Base-by-base conservation (phyloP, 1,284 basidiomycete species). In the Cryptococcus hybrid region DNA sequence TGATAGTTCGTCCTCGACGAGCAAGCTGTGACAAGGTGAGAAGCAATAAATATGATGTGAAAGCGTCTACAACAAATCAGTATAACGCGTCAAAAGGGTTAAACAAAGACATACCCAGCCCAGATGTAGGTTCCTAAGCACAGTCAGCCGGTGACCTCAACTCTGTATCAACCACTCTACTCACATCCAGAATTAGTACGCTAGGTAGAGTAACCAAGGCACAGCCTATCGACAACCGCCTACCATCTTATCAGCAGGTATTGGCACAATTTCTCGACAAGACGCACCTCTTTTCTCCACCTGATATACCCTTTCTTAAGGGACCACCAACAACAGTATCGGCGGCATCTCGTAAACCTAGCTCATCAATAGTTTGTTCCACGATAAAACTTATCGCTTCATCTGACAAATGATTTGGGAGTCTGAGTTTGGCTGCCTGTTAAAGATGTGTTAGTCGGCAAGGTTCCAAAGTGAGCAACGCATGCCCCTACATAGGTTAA, bases 131-230 rank as follows among this genome's bases (percentile, higher is more conserved):
- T 64, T 74, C 73, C 62, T 64, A 34, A 30, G 15, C 47, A 13
- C 30, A 34, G 3, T 24, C n/a, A 24, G 47, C 35, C 36, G 49
- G 59, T 30, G 36, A 7, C 35, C 2, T 30, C 11, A 7, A 13
- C 18, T 30, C 30, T 13, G 7, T 40, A 12, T 12, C 18, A 8
- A 24, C 9, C 12, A 24, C 39, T 7, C 90, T 35, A 61, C 65
- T 63, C 46, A 69, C 90, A 72, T 94, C 91, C 30, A 92, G 80
- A 34, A 92, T 84, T 47, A 93, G 76, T 6, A 93, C 82, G 67
- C 90, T 89, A 0, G 90, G 90, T 38, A 84, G 80, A 0, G 88
- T 86, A 52, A 93, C 87, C 30, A 92, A 80, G 67, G 91, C 88
- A 55, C 91, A 81, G 7, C 91, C 90, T 58, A 94, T 92, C 54